Evolutionary conservation across 257 asterid genomes (phyloP), one percentile per base, ranked within the genome.

Genomic region (Haberlea rhodopensis): DNA sequence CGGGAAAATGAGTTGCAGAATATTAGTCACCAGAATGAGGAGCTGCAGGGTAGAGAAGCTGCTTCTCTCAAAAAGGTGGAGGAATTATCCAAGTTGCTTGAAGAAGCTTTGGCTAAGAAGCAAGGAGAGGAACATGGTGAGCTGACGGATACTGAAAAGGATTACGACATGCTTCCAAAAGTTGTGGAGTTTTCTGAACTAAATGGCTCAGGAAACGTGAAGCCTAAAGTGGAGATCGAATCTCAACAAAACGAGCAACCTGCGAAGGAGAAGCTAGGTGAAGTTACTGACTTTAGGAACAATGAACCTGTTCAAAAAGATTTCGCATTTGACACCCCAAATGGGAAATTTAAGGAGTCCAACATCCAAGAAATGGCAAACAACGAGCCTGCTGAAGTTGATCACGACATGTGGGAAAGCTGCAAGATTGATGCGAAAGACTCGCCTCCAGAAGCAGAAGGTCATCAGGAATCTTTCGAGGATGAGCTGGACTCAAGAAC

Each of bases 101-200:
- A 84, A 72, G 96, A 86, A 77, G 88, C 94, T 62, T 57, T 72
- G 62, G 68, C 84, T 56, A 81, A 76, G 71, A 84, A 79, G 70
- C 82, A 72, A 53, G 80, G 27, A 53, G 80, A 72, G 74, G 88
- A 67, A 72, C 83, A 77, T 40, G 81, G 73, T 19, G 92, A 83
- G 72, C 82, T 85, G 32, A 75, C 95, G 0, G 95, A 83, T 37
- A 84, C 87, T 54, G 92, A 94, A 72, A 87, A 89, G 60, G 95
- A 79, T 58, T 87, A 90, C 8, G 90, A 87, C 60, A 77, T 90
- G 84, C 96, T 90, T 19, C 95, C 99, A 8, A 83, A 86, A 74
- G 92, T 86, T 75, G 95, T 90, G 62, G 95, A 80, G 74, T 90
- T 86, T 32, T 87, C 95, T 37, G 99, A 94, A 78, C 88, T 80